phyloP scores from a whole-genome alignment of 768 basidiomycete species.

The Nidularia sp. region DNA sequence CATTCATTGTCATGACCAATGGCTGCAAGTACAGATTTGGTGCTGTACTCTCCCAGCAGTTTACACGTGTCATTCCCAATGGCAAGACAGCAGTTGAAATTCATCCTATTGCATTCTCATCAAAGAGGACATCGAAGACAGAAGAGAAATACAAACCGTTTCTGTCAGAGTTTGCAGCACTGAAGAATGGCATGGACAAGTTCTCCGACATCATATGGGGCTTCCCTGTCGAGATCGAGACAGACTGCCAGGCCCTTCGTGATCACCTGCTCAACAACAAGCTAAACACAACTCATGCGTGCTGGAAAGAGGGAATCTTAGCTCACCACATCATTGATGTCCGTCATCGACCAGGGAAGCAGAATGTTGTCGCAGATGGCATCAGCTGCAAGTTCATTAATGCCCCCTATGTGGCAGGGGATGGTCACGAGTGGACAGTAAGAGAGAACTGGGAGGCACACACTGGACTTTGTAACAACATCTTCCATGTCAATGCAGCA shows the following conservation, averaged over 20 bases:
- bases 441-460: constrained; percentile 13
- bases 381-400: constrained; percentile 16
- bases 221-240: constrained; percentile 19
- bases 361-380: constrained; percentile 21
- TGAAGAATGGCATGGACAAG: constrained; percentile 21
- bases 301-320: constrained; percentile 22
- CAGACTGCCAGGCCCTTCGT: constrained; percentile 23
- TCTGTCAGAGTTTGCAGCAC: constrained; percentile 23
- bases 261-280: constrained; percentile 17
- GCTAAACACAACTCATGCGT: constrained; percentile 16
- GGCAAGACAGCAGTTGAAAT: constrained; percentile 7
- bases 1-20: constrained; percentile 27
- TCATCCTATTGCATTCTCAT: constrained; percentile 22
- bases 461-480: constrained; percentile 12
- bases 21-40: constrained; percentile 24
- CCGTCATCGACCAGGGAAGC: constrained; percentile 12
- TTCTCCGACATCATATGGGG: constrained; percentile 16
- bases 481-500: constrained; percentile 5
- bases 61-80: constrained; percentile 5
- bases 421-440: constrained; percentile 23
- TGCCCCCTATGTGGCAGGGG: constrained; percentile 1
- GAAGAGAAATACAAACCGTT: constrained; percentile 23
- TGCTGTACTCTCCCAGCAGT: constrained; percentile 16
- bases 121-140: constrained; percentile 18
- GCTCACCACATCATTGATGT: constrained; percentile 12